Percentiles rank a stretch among this genome's conserved stretches.
Evolutionary conservation across 768 basidiomycete genomes (phyloP).

Genomic region (Gymnopilus junonius): DNA sequence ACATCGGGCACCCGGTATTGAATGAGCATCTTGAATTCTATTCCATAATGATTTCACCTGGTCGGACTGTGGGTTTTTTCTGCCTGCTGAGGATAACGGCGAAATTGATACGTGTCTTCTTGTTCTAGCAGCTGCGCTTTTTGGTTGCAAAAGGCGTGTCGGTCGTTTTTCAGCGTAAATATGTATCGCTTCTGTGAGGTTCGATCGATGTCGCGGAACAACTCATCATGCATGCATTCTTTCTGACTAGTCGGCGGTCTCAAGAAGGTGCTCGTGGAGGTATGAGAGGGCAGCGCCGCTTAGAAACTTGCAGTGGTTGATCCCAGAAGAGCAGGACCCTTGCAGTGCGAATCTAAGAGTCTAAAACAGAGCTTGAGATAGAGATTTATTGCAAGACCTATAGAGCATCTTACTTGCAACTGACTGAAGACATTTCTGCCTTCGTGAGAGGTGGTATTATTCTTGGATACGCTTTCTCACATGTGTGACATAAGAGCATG

Average conservation of each 20-base stretch:
- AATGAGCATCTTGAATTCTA: background rate
- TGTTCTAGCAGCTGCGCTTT: constrained; percentile 1
- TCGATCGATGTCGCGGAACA: constrained; percentile 1
- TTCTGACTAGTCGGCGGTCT: background rate
- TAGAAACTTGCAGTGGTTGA: background rate
- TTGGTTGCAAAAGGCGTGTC: background rate
- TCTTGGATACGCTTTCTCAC: background rate
- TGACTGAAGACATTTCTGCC: background rate
- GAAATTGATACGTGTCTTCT: background rate
- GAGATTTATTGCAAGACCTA: background rate
- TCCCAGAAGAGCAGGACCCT: background rate
- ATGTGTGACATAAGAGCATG: background rate
- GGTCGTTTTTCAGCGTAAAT: background rate
- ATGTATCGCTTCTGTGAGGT: background rate
- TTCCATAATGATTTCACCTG: background rate
- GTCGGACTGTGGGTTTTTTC: background rate
- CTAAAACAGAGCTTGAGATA: background rate
- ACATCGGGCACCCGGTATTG: constrained; percentile 2
- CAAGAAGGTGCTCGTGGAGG: background rate
- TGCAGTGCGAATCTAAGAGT: background rate
- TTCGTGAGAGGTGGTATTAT: constrained; percentile 2
- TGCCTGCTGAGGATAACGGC: constrained; percentile 3
- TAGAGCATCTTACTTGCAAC: background rate
- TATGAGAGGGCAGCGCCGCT: background rate
- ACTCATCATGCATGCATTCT: background rate